Evolutionary conservation across 495 filamentous ascomycete genomes (phyloP).

Genomic region (Bacidia rubella): DNA sequence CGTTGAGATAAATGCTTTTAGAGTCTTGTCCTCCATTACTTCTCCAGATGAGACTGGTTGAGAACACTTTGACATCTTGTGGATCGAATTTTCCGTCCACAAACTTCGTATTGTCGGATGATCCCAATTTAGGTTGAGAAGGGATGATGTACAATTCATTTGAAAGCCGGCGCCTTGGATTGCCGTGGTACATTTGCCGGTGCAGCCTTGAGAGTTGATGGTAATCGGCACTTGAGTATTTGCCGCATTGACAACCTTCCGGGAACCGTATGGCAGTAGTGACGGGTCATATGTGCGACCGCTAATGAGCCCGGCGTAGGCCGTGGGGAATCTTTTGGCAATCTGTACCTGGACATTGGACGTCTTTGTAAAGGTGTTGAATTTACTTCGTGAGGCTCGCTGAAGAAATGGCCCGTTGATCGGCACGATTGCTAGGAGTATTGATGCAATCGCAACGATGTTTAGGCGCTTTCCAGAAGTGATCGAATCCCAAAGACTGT

Average conservation of each 20-base stretch:
- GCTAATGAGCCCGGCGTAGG: background rate
- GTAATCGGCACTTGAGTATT: background rate
- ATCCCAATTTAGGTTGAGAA: constrained; percentile 1
- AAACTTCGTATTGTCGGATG: too few species aligned
- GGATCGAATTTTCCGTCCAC: background rate
- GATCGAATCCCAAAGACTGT: background rate
- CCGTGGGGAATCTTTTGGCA: background rate
- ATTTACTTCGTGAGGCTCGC: constrained; percentile 2
- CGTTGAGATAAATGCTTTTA: background rate
- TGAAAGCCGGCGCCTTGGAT: constrained; percentile 8
- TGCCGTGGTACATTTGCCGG: constrained; percentile 4
- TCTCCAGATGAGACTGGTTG: background rate
- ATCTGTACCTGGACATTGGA: background rate
- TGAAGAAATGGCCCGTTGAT: constrained; percentile 13
- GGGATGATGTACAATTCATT: constrained; percentile 4
- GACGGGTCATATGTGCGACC: background rate
- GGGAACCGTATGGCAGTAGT: background rate
- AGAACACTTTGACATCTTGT: background rate
- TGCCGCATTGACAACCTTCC: constrained; percentile 3
- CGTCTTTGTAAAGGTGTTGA: background rate
- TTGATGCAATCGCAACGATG: constrained; percentile 5
- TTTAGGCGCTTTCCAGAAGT: constrained; percentile 6
- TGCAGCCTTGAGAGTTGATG: constrained; percentile 1
- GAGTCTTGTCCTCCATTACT: background rate
- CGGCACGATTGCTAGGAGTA: constrained; percentile 2